A percentile compares a stretch with the other conserved stretches of the same genome.
phyloP scores from a whole-genome alignment of 2,329 filamentous ascomycete genomes.

The Trichoderma koningiopsis region DNA sequence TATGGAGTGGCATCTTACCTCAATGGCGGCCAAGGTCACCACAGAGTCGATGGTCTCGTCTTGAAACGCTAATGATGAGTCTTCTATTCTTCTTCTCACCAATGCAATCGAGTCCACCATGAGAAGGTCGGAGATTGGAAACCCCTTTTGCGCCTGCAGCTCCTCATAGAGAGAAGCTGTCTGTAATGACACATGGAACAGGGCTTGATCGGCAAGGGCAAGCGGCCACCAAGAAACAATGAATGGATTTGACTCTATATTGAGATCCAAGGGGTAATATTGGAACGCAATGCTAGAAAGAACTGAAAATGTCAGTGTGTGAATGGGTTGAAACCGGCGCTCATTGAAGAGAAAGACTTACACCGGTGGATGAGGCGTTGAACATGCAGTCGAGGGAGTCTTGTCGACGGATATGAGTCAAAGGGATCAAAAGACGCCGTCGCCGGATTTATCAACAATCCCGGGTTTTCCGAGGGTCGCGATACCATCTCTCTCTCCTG shows the following conservation, averaged over 20 bases:
- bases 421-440: slow-evolving; percentile 17
- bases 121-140: slow-evolving; percentile 14
- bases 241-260: slow-evolving; percentile 14
- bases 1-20: not conserved
- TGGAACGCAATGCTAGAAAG: slow-evolving; percentile 15
- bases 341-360: not conserved
- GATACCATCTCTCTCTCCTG: not conserved
- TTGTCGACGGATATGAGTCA: slow-evolving; percentile 18
- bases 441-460: slow-evolving; percentile 13
- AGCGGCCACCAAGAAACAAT: slow-evolving; percentile 22
- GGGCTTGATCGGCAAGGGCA: slow-evolving; percentile 8
- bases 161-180: slow-evolving; percentile 21
- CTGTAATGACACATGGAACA: slow-evolving; percentile 20
- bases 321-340: not conserved
- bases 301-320: not conserved
- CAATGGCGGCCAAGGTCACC: slow-evolving; percentile 17
- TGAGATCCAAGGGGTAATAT: slow-evolving; percentile 16
- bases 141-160: slow-evolving; percentile 13
- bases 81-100: slow-evolving; percentile 1
- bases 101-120: slow-evolving; percentile 15
- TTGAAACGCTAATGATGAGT: slow-evolving; percentile 13
- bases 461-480: slow-evolving; percentile 10
- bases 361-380: slow-evolving; percentile 13
- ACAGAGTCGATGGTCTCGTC: slow-evolving; percentile 14
- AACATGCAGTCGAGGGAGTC: slow-evolving; percentile 9